Base-by-base conservation (phyloP, 2,329 filamentous ascomycete species). In the Penicillium sp. region DNA sequence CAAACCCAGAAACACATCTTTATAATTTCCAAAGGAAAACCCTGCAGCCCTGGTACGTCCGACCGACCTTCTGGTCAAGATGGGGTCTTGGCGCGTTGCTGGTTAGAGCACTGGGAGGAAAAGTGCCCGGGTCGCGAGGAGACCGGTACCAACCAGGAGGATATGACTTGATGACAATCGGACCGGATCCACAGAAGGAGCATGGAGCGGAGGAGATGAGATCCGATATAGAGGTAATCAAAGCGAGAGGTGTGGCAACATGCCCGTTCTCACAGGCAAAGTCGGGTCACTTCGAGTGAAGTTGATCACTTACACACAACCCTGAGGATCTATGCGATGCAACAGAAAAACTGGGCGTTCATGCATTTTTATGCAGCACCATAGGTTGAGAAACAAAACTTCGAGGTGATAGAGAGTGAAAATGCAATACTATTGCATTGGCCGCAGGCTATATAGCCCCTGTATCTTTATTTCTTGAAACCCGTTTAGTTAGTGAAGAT, bases 261-360 rank as follows among this genome's bases (percentile, higher is more conserved):
- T 61, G 60, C 53, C 61, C 61, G 1, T 62, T 62, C 31, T 59
- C 61, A 10, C 55, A 53, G 20, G 50, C 43, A 11, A 59, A 61
- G n/a, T 22, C 18, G 4, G 47, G 38, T 39, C 16, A 35, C 7
- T 49, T 47, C 29, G 89, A 39, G 35, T 50, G 6, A 40, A 22
- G 7, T 22, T 22, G 26, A 13, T 31, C 13, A 29, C 7, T 16
- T 32, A 22, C 6, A 20, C 11, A 29, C 5, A n/a, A 13, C 18
- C 11, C 3, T 5, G 26, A 5, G n/a, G n/a, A 31, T 22, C 8
- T 16, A 20, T 18, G n/a, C 5, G 16, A 20, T 22, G 18, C 5
- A 11, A 18, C 11, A 5, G 7, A 8, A 10, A 29, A 6, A 10
- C n/a, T 5, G n/a, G 29, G 26, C 3, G 11, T 32, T 4, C 6